phyloP scores from a whole-genome alignment of 805 yeast species.

The Jamesozyma piceae region DNA sequence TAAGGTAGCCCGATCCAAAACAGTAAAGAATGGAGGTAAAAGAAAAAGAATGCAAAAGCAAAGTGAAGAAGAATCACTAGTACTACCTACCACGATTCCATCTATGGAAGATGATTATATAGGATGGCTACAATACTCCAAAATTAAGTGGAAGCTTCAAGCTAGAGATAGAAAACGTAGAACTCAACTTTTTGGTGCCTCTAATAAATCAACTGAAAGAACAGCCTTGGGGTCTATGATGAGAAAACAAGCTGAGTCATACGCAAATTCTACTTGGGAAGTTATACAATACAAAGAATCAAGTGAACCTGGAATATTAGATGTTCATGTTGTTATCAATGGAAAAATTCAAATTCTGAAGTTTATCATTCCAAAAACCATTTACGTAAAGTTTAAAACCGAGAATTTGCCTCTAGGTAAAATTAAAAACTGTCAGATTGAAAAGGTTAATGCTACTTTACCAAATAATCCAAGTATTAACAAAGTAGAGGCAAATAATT shows the following conservation, averaged over 20 bases:
- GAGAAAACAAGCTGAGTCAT: slow-evolving; percentile 67
- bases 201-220: slow-evolving; percentile 43
- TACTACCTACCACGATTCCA: slow-evolving; percentile 42
- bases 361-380: slow-evolving; percentile 63
- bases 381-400: slow-evolving; percentile 59
- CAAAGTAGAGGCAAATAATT: slow-evolving; percentile 34
- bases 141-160: slow-evolving; percentile 80
- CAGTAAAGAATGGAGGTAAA: slow-evolving; percentile 26
- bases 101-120: slow-evolving; percentile 56
- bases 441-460: slow-evolving; percentile 48
- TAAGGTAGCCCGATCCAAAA: slow-evolving; percentile 32
- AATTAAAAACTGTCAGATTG: slow-evolving; percentile 46
- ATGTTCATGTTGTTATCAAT: slow-evolving; percentile 59
- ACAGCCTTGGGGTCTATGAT: slow-evolving; percentile 60
- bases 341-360: slow-evolving; percentile 65
- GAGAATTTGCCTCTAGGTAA: slow-evolving; percentile 33
- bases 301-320: slow-evolving; percentile 61
- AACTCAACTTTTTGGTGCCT: slow-evolving; percentile 66
- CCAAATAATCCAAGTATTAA: slow-evolving; percentile 54
- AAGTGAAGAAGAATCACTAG: slow-evolving; percentile 40
- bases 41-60: slow-evolving; percentile 28
- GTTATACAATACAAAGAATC: slow-evolving; percentile 60
- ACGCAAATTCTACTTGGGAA: slow-evolving; percentile 78
- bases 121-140: slow-evolving; percentile 64
- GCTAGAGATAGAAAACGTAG: slow-evolving; percentile 64